Evolutionary conservation across 257 asterid genomes (phyloP), one percentile per base, ranked within the genome.

Genomic region (Capsicum chinense): DNA sequence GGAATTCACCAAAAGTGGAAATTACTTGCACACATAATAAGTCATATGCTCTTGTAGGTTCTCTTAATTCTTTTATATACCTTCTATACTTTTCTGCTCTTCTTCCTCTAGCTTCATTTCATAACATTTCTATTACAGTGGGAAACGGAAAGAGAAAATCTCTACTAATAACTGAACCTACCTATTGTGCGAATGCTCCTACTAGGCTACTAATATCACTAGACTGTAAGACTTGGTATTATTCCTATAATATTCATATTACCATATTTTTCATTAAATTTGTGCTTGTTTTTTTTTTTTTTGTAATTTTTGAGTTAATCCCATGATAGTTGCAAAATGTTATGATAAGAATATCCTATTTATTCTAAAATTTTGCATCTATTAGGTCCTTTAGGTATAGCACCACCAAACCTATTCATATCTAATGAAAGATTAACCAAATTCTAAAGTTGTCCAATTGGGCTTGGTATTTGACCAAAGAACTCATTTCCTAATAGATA

Each of bases 391-490:
- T 59, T 21, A 15, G 87, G 89, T 60, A 87, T 81, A 7, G 60
- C 14, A 15, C 85, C 85, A 71, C 47, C 5, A 1, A 86, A 74
- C 69, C 6, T 70, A 79, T 87, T 87, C 7, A 69, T 35, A 42
- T 81, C 67, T 16, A 87, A 42, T 26, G 67, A 58, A 16, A 80
- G 83, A 37, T 3, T 7, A 6, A 48, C 57, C 68, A 87, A 79
- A 13, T 73, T 64, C 78, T 66, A 83, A 54, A 87, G 82, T 44
- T 82, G n/a, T 9, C 84, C 82, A 13, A 87, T 21, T 13, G 78
- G 3, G 39, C 64, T 78, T 52, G 87, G 89, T 56, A 87, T 81
- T 12, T 21, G 76, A 42, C 87, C 87, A 7, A 83, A 80, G 11
- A 87, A 57, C 3, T 84, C 80, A 81, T 87, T 84, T 16, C 39